These are phyloP conservation scores for Daldinia sp. DNA, from an alignment of 2,329 filamentous ascomycete genomes.

Conservation along the genomic window DNA sequence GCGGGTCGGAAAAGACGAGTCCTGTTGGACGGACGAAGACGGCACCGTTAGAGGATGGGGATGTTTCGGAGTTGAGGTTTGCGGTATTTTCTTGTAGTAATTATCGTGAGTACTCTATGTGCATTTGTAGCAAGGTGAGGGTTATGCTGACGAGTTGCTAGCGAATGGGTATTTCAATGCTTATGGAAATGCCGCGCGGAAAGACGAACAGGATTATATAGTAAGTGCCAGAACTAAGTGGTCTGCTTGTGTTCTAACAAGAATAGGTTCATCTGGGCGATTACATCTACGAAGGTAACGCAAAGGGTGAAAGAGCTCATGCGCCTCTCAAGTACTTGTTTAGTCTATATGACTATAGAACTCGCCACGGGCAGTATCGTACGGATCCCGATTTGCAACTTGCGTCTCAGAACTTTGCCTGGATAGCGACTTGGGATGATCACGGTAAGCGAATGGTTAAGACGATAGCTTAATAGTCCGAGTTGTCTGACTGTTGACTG, in stretches of 20 bases:
- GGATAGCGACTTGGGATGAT: slow-evolving; percentile 58
- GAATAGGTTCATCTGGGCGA: slow-evolving; percentile 51
- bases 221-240: slow-evolving; percentile 45
- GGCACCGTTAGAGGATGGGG: slow-evolving; percentile 42
- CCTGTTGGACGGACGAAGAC: slow-evolving; percentile 49
- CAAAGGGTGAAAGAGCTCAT: slow-evolving; percentile 42
- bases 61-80: slow-evolving; percentile 44
- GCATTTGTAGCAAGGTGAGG: neutral
- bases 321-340: slow-evolving; percentile 43
- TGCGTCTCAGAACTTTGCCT: slow-evolving; percentile 52
- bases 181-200: slow-evolving; percentile 53
- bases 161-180: slow-evolving; percentile 58
- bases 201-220: slow-evolving; percentile 57
- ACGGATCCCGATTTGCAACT: slow-evolving; percentile 53
- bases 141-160: slow-evolving; percentile 27
- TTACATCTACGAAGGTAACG: slow-evolving; percentile 70
- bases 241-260: neutral
- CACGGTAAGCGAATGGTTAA: slow-evolving; percentile 44
- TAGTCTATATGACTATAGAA: slow-evolving; percentile 54
- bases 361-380: slow-evolving; percentile 52
- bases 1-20: slow-evolving; percentile 45
- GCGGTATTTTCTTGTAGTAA: slow-evolving; percentile 49
- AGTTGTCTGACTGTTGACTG: neutral
- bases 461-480: neutral
- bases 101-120: slow-evolving; percentile 41